Conservation (phyloP, 1,284 basidiomycete species). For the Ceratobasidium sp. region DNA sequence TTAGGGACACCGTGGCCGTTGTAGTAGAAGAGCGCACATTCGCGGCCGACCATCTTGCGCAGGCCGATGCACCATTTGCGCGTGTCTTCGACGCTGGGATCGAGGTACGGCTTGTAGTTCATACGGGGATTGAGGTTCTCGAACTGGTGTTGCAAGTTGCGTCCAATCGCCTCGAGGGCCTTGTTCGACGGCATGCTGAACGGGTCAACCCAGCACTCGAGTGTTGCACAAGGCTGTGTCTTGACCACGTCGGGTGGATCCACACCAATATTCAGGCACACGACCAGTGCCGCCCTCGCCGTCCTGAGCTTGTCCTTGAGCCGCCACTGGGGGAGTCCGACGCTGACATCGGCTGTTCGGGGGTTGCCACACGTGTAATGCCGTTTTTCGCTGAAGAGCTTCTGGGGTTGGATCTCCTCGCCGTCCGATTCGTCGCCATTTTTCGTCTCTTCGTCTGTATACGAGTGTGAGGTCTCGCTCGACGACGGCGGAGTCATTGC, state of each 20-base stretch:
- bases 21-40: slow-evolving; percentile 96
- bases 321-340: slow-evolving; percentile 33
- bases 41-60: slow-evolving; percentile 89
- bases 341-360: not conserved
- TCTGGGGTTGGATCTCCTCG: slow-evolving; percentile 32
- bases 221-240: slow-evolving; percentile 92
- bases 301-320: slow-evolving; percentile 77
- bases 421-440: slow-evolving; percentile 30
- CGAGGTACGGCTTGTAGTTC: slow-evolving; percentile 89
- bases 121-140: slow-evolving; percentile 92
- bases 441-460: slow-evolving; percentile 19
- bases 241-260: slow-evolving; percentile 98
- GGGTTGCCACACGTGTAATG: slow-evolving; percentile 89
- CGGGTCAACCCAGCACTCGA: slow-evolving; percentile 98
- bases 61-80: slow-evolving; percentile 87
- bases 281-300: slow-evolving; percentile 88
- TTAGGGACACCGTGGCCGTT: slow-evolving; percentile 98
- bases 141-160: slow-evolving; percentile 94
- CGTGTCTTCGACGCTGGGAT: slow-evolving; percentile 94
- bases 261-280: slow-evolving; percentile 97
- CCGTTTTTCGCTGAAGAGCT: slow-evolving; percentile 59
- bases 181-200: slow-evolving; percentile 86
- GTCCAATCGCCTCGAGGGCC: slow-evolving; percentile 87
- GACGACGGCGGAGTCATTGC: slow-evolving; percentile 39
- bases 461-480: slow-evolving; percentile 34